Evolutionary conservation across 164 flowering plant species (phyloP), one percentile per base, ranked within the genome.

Genomic region (Taxillus chinensis): DNA sequence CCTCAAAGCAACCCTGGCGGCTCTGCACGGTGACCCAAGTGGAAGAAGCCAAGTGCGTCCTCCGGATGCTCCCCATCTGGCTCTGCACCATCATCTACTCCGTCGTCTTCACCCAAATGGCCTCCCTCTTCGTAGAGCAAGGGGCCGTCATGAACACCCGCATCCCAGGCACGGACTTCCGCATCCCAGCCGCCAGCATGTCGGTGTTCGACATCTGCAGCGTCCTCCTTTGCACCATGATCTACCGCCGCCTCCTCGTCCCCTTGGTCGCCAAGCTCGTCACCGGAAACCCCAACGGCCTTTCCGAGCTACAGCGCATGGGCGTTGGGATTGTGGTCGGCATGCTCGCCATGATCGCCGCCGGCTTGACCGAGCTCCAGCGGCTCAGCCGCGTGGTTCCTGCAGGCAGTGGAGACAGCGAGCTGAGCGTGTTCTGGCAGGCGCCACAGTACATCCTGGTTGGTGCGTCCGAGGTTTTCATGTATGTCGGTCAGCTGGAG

Each of bases 21-120:
- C 78, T 87, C 1, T 92, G 98, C 86, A 87, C 93, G 0, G 79
- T 92, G 11, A 86, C 95, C 8, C 98, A 92, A 79, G 93, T 92
- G 0, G 95, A 92, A 64, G 98, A 92, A 74, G 93, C 85, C 16
- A 92, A 92, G 68, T 85, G 92, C 41, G 82, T 92, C 0, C 57
- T 92, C 12, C 84, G 75, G 62, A 75, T 90, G 83, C 55, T 87
- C 10, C 95, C 96, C 0, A 83, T 92, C 11, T 92, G 95, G 96
- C 75, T 82, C 8, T 92, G 98, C 83, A 92, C 98, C 4, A 87
- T 92, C 58, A 83, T 89, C 7, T 92, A 92, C 77, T 89, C 93
- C 0, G 98, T 89, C 0, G 74, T 86, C 62, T 92, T 87, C 80
- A 86, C 98, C 3, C 98, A 92, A 67, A 92, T 92, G 98, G 95